A percentile compares a stretch with the other conserved stretches of the same genome.
Evolutionary conservation across 1,284 basidiomycete species (phyloP).

Genomic region (Heliocybe sulcata): DNA sequence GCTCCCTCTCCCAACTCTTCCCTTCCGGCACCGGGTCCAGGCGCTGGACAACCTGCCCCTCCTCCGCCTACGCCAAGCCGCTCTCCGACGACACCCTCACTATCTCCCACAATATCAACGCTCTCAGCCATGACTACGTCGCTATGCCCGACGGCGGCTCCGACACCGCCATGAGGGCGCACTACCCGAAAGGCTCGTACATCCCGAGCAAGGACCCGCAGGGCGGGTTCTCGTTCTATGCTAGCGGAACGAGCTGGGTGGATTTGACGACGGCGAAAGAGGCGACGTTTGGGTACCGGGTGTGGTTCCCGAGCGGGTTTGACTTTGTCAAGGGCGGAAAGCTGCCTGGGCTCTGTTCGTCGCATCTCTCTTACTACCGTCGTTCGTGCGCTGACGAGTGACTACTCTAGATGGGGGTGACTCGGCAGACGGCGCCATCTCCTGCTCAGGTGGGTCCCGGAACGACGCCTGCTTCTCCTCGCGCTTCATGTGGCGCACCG

Average conservation of each 20-base stretch:
- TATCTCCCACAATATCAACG: conserved; percentile 27
- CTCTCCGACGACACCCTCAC: conserved; percentile 37
- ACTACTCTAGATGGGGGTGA: not conserved
- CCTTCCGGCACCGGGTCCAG: not conserved
- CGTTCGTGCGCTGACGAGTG: not conserved
- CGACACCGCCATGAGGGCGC: conserved; percentile 35
- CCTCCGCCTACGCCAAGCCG: conserved; percentile 8
- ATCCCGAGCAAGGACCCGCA: conserved; percentile 43
- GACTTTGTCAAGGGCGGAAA: conserved; percentile 60
- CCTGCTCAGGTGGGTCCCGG: conserved; percentile 51
- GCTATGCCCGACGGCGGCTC: conserved; percentile 24
- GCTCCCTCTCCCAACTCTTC: not conserved
- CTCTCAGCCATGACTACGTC: conserved; percentile 32
- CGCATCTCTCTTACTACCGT: not conserved
- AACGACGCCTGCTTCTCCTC: conserved; percentile 48
- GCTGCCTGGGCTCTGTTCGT: conserved; percentile 55
- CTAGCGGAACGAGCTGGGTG: conserved; percentile 30
- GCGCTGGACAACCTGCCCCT: not conserved
- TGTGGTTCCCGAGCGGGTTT: conserved; percentile 51
- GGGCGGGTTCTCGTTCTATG: conserved; percentile 60
- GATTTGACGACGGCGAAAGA: conserved; percentile 33
- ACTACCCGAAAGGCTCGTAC: conserved; percentile 50
- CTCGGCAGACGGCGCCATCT: not conserved
- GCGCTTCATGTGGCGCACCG: conserved; percentile 48
- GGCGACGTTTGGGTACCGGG: conserved; percentile 46